A percentile compares a stretch with the other conserved stretches of the same genome.
Conservation (phyloP, 2,329 filamentous ascomycete genomes). For the Sporothrix dimorphospora region DNA sequence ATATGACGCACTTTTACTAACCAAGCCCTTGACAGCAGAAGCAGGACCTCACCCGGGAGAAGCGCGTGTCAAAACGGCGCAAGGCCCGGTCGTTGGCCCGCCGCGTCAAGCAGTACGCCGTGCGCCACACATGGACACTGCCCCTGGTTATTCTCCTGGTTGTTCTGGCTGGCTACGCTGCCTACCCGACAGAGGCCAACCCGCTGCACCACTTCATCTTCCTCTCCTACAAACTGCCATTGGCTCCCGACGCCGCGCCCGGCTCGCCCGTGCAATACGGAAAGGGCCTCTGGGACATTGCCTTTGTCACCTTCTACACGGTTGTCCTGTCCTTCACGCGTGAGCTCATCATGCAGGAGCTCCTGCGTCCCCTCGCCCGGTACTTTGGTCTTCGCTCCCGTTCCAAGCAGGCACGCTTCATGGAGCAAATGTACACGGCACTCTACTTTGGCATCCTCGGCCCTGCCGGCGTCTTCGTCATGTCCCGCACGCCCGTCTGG, state of each 20-base stretch:
- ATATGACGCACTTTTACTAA: not conserved
- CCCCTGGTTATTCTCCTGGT: conserved; percentile 70
- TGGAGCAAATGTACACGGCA: conserved; percentile 95
- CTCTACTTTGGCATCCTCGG: conserved; percentile 85
- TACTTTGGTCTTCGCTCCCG: conserved; percentile 69
- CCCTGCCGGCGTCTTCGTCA: conserved; percentile 84
- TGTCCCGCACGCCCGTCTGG: conserved; percentile 90
- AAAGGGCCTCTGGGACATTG: conserved; percentile 84
- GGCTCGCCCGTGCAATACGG: conserved; percentile 70
- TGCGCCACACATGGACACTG: conserved; percentile 64
- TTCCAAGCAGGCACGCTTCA: conserved; percentile 85
- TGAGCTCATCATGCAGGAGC: conserved; percentile 92
- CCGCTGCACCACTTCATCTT: conserved; percentile 81
- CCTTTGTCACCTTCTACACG: conserved; percentile 87
- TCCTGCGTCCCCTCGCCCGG: conserved; percentile 76
- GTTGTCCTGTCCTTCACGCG: conserved; percentile 89
- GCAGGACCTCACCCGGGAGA: conserved; percentile 36
- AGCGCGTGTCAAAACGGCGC: conserved; percentile 57
- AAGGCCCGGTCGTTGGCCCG: conserved; percentile 58
- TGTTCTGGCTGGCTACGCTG: conserved; percentile 69
- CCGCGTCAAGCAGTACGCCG: conserved; percentile 54
- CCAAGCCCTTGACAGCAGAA: conserved; percentile 14
- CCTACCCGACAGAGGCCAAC: conserved; percentile 78
- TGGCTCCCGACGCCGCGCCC: conserved; percentile 45
- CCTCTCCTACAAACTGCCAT: conserved; percentile 79